Percentiles rank a stretch among this genome's conserved stretches.
phyloP scores from a whole-genome alignment of 2,329 filamentous ascomycete genomes.

The Blumeria graminis region DNA sequence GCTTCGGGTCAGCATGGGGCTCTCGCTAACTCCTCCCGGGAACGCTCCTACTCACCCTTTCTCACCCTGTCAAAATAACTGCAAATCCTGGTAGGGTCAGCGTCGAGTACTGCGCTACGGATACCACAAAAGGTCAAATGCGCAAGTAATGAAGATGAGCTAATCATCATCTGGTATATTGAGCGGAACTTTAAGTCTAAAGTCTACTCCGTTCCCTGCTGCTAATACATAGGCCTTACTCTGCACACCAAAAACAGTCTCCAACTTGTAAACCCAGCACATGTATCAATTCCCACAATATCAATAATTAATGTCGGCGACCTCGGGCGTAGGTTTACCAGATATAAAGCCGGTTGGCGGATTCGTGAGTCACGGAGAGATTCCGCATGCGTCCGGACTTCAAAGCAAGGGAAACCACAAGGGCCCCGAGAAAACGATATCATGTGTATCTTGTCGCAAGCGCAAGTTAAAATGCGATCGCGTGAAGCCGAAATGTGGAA shows the following conservation, averaged over 20 bases:
- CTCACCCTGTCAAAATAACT: not conserved
- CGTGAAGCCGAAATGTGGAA: slow-evolving; percentile 51
- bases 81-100: not conserved
- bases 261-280: not conserved
- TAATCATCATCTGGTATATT: not conserved
- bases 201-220: not conserved
- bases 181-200: too few species aligned
- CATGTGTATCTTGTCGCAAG: slow-evolving; percentile 62
- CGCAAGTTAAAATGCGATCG: slow-evolving; percentile 79
- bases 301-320: slow-evolving; percentile 1
- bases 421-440: slow-evolving; percentile 31
- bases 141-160: not conserved
- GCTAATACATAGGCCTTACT: too few species aligned
- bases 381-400: not conserved
- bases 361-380: not conserved
- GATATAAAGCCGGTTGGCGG: not conserved
- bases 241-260: not conserved
- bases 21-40: not conserved
- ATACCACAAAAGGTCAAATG: not conserved
- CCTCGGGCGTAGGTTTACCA: not conserved
- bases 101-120: not conserved
- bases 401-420: not conserved
- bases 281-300: not conserved
- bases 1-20: not conserved
- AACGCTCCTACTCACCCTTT: not conserved